Percentiles rank a stretch among this genome's conserved stretches.
Evolutionary conservation across 805 yeast species (phyloP).

Genomic region (Saccharomycopsis guyanensis): DNA sequence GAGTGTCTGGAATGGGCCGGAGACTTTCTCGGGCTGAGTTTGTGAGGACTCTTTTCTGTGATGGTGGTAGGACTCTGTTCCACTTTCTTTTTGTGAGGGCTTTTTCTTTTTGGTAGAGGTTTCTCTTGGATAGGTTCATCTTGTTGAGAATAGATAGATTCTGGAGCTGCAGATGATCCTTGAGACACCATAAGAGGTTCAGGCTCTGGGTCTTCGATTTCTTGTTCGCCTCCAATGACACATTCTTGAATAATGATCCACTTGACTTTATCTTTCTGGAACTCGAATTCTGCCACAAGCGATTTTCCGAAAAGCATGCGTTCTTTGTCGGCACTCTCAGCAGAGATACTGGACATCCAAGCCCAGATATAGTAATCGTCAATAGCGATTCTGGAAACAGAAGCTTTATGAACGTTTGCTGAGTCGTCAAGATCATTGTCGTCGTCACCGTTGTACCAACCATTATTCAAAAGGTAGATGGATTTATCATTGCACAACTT

Average conservation of each 20-base stretch:
- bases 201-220: neutral
- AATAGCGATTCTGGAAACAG: conserved; percentile 56
- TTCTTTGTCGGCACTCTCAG: conserved; percentile 59
- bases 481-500: conserved; percentile 26
- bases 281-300: conserved; percentile 71
- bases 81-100: neutral
- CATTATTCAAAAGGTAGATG: conserved; percentile 16
- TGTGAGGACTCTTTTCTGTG: neutral
- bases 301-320: conserved; percentile 75
- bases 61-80: neutral
- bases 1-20: neutral
- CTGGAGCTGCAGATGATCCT: conserved; percentile 8
- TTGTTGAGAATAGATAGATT: neutral
- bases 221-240: conserved; percentile 28
- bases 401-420: conserved; percentile 31
- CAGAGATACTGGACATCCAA: conserved; percentile 72
- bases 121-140: neutral
- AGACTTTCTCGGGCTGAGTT: conserved; percentile 9
- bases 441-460: conserved; percentile 27
- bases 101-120: neutral
- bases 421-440: conserved; percentile 28
- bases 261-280: conserved; percentile 65
- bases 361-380: conserved; percentile 91
- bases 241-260: conserved; percentile 75
- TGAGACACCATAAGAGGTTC: conserved; percentile 2